Percentiles rank a stretch among this genome's conserved stretches.
Conservation (phyloP, 1,284 basidiomycete genomes). For the Stereum hirsutum region DNA sequence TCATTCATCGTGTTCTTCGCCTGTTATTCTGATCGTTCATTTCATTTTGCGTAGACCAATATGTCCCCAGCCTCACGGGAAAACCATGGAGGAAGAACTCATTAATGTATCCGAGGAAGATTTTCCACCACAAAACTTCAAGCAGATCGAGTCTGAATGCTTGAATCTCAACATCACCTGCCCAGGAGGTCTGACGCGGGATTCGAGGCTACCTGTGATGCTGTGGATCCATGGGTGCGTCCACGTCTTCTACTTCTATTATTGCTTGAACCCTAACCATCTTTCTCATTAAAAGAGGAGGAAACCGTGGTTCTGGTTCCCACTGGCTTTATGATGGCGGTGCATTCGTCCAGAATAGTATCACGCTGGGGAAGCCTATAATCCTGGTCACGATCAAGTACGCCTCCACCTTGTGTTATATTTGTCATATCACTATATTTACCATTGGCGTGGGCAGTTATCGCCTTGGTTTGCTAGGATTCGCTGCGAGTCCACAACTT, state of each 20-base stretch:
- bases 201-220: slow-evolving; percentile 61
- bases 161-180: slow-evolving; percentile 71
- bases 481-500: slow-evolving; percentile 53
- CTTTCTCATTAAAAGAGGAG: slow-evolving; percentile 51
- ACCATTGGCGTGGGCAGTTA: slow-evolving; percentile 33
- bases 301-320: slow-evolving; percentile 61
- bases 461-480: slow-evolving; percentile 68
- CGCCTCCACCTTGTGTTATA: slow-evolving; percentile 17
- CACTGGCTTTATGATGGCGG: slow-evolving; percentile 70
- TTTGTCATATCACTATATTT: slow-evolving; percentile 2
- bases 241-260: slow-evolving; percentile 6
- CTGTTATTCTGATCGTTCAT: slow-evolving; percentile 8
- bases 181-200: slow-evolving; percentile 41
- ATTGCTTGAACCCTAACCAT: slow-evolving; percentile 6
- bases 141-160: slow-evolving; percentile 67
- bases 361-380: slow-evolving; percentile 50
- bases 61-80: slow-evolving; percentile 53
- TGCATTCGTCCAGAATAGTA: slow-evolving; percentile 55
- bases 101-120: slow-evolving; percentile 49
- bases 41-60: slow-evolving; percentile 42
- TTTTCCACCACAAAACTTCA: slow-evolving; percentile 42
- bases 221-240: slow-evolving; percentile 71
- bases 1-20: neutral
- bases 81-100: slow-evolving; percentile 46
- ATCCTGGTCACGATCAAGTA: slow-evolving; percentile 72